phyloP scores from a whole-genome alignment of 1,284 basidiomycete genomes.

The Cryptococcus hybrid region DNA sequence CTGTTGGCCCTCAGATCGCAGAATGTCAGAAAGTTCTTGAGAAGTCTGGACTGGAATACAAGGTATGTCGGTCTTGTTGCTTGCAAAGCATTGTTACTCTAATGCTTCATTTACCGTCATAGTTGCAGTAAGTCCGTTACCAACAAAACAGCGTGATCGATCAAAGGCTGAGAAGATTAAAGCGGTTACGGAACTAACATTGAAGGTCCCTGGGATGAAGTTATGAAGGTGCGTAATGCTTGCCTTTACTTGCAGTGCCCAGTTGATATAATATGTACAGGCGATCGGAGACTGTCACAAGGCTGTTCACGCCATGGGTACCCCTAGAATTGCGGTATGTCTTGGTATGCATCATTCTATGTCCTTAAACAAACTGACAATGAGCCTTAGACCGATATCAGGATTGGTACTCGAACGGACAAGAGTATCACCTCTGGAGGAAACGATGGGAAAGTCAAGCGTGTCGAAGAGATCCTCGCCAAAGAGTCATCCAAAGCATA shows the following conservation, averaged over 20 bases:
- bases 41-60: conserved; percentile 74
- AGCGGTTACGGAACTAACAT: conserved; percentile 90
- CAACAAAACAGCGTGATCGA: neutral
- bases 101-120: neutral
- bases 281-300: conserved; percentile 70
- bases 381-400: conserved; percentile 68
- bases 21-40: conserved; percentile 74
- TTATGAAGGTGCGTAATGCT: conserved; percentile 48
- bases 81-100: neutral
- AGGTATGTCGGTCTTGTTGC: conserved; percentile 54
- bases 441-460: conserved; percentile 71
- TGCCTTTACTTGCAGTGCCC: neutral
- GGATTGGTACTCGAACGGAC: conserved; percentile 85
- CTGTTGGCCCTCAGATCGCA: conserved; percentile 52
- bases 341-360: neutral
- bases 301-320: conserved; percentile 68
- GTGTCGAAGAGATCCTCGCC: conserved; percentile 70
- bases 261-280: conserved; percentile 3
- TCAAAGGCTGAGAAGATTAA: neutral
- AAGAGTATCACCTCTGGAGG: conserved; percentile 64
- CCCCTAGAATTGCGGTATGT: conserved; percentile 43
- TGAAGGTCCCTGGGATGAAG: conserved; percentile 80
- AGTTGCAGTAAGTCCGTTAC: conserved; percentile 57
- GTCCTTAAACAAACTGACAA: neutral
- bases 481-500: conserved; percentile 6